These are phyloP conservation scores for Scleromitrula shiraiana DNA, from an alignment of 2,329 filamentous ascomycete genomes.

Conservation along the genomic window DNA sequence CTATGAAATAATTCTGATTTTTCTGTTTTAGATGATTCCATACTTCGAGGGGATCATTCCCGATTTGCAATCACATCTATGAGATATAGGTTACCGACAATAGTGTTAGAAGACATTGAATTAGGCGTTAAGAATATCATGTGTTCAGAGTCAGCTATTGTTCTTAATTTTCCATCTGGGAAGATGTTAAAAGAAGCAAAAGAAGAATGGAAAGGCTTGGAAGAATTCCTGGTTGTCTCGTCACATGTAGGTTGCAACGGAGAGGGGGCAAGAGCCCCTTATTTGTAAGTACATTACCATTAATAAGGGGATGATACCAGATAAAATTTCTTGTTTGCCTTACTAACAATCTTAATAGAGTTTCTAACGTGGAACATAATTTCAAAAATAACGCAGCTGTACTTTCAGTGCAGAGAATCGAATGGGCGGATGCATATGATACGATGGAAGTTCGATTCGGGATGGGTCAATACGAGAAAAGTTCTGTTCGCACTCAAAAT, in stretches of 20 bases:
- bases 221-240: conserved; percentile 4
- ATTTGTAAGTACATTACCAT: conserved; percentile 8
- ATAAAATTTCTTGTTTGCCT: not conserved
- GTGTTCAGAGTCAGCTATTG: conserved; percentile 12
- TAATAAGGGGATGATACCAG: too few species aligned
- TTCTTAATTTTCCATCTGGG: not conserved
- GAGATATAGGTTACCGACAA: conserved; percentile 16
- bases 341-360: not conserved
- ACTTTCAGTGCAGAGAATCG: conserved; percentile 7
- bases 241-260: conserved; percentile 6
- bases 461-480: conserved; percentile 6
- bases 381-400: not conserved
- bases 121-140: conserved; percentile 3
- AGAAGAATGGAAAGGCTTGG: conserved; percentile 1
- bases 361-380: not conserved
- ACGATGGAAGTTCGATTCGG: conserved; percentile 17
- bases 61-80: conserved; percentile 15
- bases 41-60: conserved; percentile 7
- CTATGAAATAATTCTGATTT: not conserved
- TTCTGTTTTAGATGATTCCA: not conserved
- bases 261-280: not conserved
- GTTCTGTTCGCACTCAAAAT: conserved; percentile 7
- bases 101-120: conserved; percentile 17
- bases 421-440: conserved; percentile 14
- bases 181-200: not conserved